Evolutionary conservation across 2,329 filamentous ascomycete species (phyloP).

Genomic region (Calonectria pauciramosa): DNA sequence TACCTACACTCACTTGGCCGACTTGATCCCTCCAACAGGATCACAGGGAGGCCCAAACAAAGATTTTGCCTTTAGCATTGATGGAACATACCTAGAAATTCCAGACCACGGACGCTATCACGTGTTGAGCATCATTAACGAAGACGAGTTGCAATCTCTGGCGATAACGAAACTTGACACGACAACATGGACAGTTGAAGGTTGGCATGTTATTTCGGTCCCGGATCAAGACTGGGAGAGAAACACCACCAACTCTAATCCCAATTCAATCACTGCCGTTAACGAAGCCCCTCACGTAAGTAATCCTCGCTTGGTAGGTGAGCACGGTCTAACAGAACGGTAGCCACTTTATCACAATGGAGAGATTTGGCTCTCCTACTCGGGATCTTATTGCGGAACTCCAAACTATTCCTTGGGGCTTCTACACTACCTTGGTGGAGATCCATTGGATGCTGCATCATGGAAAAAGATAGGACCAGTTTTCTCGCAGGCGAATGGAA

Average conservation of each 20-base stretch:
- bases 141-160: not conserved
- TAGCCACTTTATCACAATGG: not conserved
- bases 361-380: not conserved
- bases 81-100: not conserved
- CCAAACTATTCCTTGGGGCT: not conserved
- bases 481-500: not conserved
- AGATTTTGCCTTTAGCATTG: not conserved
- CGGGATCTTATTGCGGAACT: not conserved
- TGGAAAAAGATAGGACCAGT: not conserved
- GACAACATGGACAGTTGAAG: not conserved
- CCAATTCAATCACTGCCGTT: not conserved
- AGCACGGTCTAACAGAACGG: not conserved
- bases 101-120: not conserved
- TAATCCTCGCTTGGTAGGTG: no score
- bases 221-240: constrained; percentile 1
- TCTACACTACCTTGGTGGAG: not conserved
- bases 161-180: not conserved
- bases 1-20: not conserved
- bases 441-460: not conserved
- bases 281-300: not conserved
- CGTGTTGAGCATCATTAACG: not conserved
- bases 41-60: constrained; percentile 3
- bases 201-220: not conserved
- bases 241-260: not conserved
- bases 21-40: not conserved